Conservation (phyloP, 306 rosid species). For the Alnus rubra region DNA sequence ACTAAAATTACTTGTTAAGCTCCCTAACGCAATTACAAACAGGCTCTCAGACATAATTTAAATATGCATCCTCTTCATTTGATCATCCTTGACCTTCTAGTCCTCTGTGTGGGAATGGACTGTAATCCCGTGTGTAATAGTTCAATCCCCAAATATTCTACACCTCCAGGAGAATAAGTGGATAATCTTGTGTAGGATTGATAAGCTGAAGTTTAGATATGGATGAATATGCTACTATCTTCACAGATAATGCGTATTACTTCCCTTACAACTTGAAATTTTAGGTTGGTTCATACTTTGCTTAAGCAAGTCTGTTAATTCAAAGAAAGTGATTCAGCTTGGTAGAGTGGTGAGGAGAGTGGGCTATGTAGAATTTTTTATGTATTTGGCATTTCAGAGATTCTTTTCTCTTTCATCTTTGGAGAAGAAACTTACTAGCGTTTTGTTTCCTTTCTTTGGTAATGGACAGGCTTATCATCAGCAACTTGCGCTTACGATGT, state of each 20-base stretch:
- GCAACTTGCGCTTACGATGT: slow-evolving; percentile 66
- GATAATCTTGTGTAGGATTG: background rate
- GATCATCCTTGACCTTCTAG: background rate
- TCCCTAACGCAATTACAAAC: too few species aligned
- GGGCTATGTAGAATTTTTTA: background rate
- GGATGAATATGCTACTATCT: background rate
- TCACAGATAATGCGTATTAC: background rate
- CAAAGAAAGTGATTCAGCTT: background rate
- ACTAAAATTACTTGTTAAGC: too few species aligned
- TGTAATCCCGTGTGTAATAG: background rate
- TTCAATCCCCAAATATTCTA: background rate
- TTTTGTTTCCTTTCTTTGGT: slow-evolving; percentile 19
- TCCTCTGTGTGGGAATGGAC: background rate
- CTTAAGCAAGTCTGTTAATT: background rate
- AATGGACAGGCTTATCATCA: slow-evolving; percentile 58
- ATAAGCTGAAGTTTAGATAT: background rate
- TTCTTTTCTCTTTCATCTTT: background rate
- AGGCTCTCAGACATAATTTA: background rate
- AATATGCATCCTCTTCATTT: background rate
- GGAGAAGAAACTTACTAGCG: background rate
- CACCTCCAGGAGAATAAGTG: background rate
- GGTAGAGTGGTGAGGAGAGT: background rate
- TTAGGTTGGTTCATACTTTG: background rate
- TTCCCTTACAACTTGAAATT: background rate
- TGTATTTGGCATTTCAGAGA: background rate